Evolutionary conservation across 805 yeast genomes (phyloP).

Genomic region (Yarrowia keelungensis): DNA sequence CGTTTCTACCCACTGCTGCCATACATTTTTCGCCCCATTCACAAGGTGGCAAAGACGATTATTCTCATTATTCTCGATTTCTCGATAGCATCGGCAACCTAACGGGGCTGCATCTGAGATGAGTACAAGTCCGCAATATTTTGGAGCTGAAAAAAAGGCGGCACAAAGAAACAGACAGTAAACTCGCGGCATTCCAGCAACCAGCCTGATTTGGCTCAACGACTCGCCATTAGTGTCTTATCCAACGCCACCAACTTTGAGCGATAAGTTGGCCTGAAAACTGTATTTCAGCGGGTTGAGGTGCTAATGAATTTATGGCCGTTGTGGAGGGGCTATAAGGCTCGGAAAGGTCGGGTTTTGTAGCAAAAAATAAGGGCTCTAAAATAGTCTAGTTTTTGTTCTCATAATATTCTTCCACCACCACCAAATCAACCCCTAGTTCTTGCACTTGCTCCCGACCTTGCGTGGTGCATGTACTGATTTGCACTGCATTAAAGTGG

Average conservation of each 20-base stretch:
- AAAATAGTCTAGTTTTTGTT: too few relatives aligned
- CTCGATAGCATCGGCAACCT: conserved; percentile 10
- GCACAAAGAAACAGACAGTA: not conserved
- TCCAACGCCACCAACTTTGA: conserved; percentile 1
- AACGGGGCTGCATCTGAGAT: conserved; percentile 19
- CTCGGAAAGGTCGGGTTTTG: not conserved
- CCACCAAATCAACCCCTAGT: too few relatives aligned
- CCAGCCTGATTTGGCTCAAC: not conserved
- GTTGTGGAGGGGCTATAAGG: too few relatives aligned
- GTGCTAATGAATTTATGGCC: not conserved
- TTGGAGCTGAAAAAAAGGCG: not conserved
- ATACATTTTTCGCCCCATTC: not conserved
- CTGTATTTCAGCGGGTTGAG: not conserved
- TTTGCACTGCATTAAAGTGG: conserved; percentile 25
- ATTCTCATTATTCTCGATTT: not conserved
- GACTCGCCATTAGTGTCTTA: not conserved
- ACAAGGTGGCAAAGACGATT: conserved; percentile 8
- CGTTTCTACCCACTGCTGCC: too few relatives aligned
- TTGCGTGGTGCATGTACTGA: conserved; percentile 25
- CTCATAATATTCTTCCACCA: too few relatives aligned
- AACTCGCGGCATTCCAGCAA: not conserved
- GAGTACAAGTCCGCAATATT: not conserved
- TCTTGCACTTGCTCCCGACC: conserved; percentile 17
- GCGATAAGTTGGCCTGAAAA: conserved; percentile 7
- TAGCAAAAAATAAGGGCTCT: not conserved